phyloP scores from a whole-genome alignment of 2,329 filamentous ascomycete species.

The Clonostachys solani region DNA sequence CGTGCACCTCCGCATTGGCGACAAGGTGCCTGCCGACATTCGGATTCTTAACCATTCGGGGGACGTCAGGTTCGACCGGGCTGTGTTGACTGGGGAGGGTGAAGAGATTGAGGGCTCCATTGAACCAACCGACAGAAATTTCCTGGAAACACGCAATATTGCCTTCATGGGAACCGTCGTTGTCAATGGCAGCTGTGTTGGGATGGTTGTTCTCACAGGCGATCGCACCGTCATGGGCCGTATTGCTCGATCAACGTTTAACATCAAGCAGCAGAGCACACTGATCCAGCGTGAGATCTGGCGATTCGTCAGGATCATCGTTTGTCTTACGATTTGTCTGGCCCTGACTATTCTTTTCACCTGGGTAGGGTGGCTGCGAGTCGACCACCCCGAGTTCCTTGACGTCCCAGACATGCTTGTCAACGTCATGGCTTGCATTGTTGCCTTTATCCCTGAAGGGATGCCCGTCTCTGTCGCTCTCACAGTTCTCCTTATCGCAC shows the following conservation, averaged over 20 bases:
- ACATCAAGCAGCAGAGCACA: conserved; percentile 18
- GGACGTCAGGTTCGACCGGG: conserved; percentile 66
- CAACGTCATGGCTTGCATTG: conserved; percentile 41
- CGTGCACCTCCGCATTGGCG: conserved; percentile 48
- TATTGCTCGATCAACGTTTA: conserved; percentile 45
- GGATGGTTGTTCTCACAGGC: conserved; percentile 57
- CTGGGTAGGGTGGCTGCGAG: no score
- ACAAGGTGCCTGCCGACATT: conserved; percentile 57
- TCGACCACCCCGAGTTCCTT: conserved; percentile 23
- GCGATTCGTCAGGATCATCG: conserved; percentile 37
- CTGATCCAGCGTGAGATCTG: conserved; percentile 21
- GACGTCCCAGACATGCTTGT: conserved; percentile 28
- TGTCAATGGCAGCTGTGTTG: conserved; percentile 54
- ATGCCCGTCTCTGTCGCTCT: conserved; percentile 68
- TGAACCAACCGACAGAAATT: conserved; percentile 36
- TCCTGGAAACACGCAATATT: conserved; percentile 46
- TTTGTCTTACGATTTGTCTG: conserved; percentile 20
- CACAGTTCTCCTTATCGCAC: conserved; percentile 50
- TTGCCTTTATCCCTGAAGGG: conserved; percentile 65
- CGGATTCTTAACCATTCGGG: conserved; percentile 48
- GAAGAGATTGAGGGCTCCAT: conserved; percentile 47
- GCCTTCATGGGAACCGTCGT: conserved; percentile 60
- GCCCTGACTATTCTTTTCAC: no score
- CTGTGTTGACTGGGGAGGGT: conserved; percentile 60
- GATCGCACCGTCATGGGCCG: conserved; percentile 59